Base-by-base conservation (phyloP, 2,329 filamentous ascomycete species). In the Aschersonia sp. region DNA sequence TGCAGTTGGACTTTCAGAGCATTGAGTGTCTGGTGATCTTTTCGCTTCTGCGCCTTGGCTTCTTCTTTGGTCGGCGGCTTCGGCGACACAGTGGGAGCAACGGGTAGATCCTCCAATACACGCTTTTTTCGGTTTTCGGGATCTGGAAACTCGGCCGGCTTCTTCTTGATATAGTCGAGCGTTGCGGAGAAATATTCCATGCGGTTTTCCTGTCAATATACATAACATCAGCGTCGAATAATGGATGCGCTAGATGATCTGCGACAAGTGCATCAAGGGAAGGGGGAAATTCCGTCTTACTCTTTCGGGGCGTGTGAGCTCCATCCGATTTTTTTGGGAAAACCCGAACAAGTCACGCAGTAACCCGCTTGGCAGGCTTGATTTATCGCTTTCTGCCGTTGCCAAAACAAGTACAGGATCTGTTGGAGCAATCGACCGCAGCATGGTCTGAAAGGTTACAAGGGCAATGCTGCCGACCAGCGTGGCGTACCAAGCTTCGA, bases 401-500 rank as follows among this genome's bases (percentile, higher is more conserved):
- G 85, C 92, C 35, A 98, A 72, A 2, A 98, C 67, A 50, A 98
- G 72, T 20, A 98, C 79, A 0, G 91, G 88, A 53, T 98, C 92
- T 1, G 88, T 94, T 0, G 92, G 84, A n/a, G 85, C 78, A 45
- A 98, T 80, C 2, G 84, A 84, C 54, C 81, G 79, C 38, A 98
- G 67, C 63, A 97, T 80, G 6, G 85, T 83, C 51, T 83, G 73
- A 64, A 98, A 96, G 0, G 88, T 92, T 35, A 82, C 82, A 48
- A 94, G 78, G 3, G 82, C 78, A 40, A 88, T 69, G 0, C 85
- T 82, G 5, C 69, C 68, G n/a, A 63, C 60, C 20, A 83, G 59
- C 30, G 72, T 74, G 20, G 77, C 67, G 60, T 88, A 91, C 92
- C 92, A 98, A 5, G 83, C 77, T 55, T 95, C 85, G 45, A 97